These are phyloP conservation scores for Gleditsia sinensis DNA, from an alignment of 306 rosid species.

Conservation along the genomic window DNA sequence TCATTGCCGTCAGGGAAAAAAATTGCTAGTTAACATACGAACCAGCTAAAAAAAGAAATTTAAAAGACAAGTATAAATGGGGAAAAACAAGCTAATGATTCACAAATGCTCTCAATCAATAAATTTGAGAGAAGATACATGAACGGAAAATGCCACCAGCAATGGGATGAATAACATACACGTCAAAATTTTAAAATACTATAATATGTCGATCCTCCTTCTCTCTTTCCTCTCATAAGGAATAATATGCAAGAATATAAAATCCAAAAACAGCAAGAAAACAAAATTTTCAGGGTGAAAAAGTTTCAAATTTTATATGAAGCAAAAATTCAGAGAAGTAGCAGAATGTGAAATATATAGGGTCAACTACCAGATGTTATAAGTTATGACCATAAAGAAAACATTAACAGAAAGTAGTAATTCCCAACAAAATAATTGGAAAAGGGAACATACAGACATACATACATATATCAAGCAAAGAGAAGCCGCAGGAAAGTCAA, in stretches of 20 bases:
- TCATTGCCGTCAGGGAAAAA: constrained; percentile 8
- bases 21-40: constrained; percentile 4
- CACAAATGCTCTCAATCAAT: background rate
- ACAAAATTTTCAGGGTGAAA: background rate
- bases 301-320: background rate
- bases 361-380: background rate
- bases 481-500: background rate
- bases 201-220: background rate
- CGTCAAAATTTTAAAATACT: background rate
- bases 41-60: background rate
- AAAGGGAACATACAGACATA: background rate
- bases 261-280: background rate
- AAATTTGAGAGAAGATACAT: background rate
- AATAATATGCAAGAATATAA: background rate
- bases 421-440: background rate
- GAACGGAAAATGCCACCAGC: background rate
- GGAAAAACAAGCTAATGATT: background rate
- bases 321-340: background rate
- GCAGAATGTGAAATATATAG: background rate
- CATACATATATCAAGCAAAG: background rate
- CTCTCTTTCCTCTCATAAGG: background rate
- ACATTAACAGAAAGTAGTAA: background rate
- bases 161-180: background rate
- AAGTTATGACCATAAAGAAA: background rate
- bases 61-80: background rate